phyloP scores from a whole-genome alignment of 495 filamentous ascomycete genomes.

The Hypoxylon lienhwacheense region DNA sequence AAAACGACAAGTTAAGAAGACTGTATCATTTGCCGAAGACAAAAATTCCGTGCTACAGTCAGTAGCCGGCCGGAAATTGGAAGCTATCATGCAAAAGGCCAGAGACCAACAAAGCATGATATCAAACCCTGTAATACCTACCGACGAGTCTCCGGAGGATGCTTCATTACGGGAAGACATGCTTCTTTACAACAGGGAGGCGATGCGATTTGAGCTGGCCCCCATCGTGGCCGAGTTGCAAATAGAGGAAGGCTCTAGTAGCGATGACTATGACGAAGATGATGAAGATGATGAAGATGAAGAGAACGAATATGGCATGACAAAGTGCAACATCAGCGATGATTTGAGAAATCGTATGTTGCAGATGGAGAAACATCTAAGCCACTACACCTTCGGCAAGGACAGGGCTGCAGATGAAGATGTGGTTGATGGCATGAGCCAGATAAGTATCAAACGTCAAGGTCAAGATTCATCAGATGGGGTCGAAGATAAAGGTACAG shows the following conservation, averaged over 20 bases:
- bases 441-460: slow-evolving; percentile 39
- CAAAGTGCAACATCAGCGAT: slow-evolving; percentile 63
- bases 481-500: background rate
- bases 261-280: slow-evolving; percentile 57
- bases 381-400: slow-evolving; percentile 23
- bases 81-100: slow-evolving; percentile 53
- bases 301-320: slow-evolving; percentile 69
- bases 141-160: slow-evolving; percentile 77
- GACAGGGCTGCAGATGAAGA: slow-evolving; percentile 25
- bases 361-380: slow-evolving; percentile 75
- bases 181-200: slow-evolving; percentile 79
- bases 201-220: slow-evolving; percentile 66
- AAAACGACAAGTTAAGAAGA: slow-evolving; percentile 34
- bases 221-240: slow-evolving; percentile 92
- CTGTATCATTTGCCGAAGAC: slow-evolving; percentile 57
- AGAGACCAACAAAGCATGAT: slow-evolving; percentile 48
- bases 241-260: slow-evolving; percentile 70
- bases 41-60: slow-evolving; percentile 53
- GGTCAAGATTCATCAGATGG: slow-evolving; percentile 1
- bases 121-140: slow-evolving; percentile 50
- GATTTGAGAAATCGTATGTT: slow-evolving; percentile 72
- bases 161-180: slow-evolving; percentile 82
- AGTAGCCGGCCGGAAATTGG: slow-evolving; percentile 45
- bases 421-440: slow-evolving; percentile 43
- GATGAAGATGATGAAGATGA: slow-evolving; percentile 56